Evolutionary conservation across 306 rosid species (phyloP), one percentile per base, ranked within the genome.

Genomic region (Senna tora): DNA sequence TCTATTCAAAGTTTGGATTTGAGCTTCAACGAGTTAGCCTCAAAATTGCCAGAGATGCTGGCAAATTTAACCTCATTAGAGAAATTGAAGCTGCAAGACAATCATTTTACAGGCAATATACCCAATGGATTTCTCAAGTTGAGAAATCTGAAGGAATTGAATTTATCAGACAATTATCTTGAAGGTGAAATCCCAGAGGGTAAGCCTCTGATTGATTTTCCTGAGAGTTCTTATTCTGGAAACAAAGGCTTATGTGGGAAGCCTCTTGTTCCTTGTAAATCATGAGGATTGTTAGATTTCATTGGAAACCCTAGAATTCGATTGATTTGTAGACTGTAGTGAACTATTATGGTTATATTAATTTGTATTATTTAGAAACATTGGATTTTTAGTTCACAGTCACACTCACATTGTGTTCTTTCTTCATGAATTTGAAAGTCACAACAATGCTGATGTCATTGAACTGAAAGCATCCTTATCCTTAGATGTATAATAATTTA

Each of bases 171-270:
- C 55, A 91, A 91, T 79, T 75, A 73, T 67, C 79, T 88, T 75
- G 96, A 53, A 68, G 97, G 97, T 45, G 85, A 91, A 82, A 91
- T 87, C 57, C 97, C 91, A 17, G 55, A 49, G 41, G 92, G 92
- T 6, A 69, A 85, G 58, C 89, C 88, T 42, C 77, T 88, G 59
- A 81, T 76, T 55, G 83, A 84, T 71, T 88, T 88, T 77, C 91
- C 88, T 5, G 49, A 59, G 59, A 83, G 90, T 65, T 77, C 85
- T 65, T 88, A 81, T 81, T 68, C 76, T 43, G 87, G 91, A 39
- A 88, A 91, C 75, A 87, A 73, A 57, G 91, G 86, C 42, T 84
- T 88, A 43, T 88, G 97, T 67, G 91, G 92, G 61, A 88, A 82
- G 82, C 97, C 97, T 68, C 85, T 91, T 6, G 11, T n/a, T 52